Conservation (phyloP, 371 early-diverging fungal genomes). For the Mucor irregularis region DNA sequence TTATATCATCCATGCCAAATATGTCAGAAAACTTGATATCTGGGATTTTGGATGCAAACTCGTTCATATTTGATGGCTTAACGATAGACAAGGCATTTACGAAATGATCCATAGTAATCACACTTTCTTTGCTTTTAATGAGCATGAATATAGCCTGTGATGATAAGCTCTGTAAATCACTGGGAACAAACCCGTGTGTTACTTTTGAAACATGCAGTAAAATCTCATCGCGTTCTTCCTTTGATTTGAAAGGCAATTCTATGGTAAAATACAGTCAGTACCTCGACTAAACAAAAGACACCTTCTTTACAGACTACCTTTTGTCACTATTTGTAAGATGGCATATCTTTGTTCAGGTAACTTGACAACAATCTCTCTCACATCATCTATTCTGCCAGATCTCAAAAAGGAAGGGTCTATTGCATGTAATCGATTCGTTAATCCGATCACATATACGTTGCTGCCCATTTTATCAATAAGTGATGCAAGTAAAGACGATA, state of each 20-base stretch:
- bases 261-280: not conserved
- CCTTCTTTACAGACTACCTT: too few species aligned
- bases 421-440: conserved; percentile 60
- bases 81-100: conserved; percentile 43
- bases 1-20: conserved; percentile 65
- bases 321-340: conserved; percentile 49
- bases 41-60: conserved; percentile 62
- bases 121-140: conserved; percentile 28
- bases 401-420: conserved; percentile 54
- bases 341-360: conserved; percentile 44
- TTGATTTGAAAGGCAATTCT: conserved; percentile 59
- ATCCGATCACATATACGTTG: conserved; percentile 50
- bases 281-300: not conserved
- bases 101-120: conserved; percentile 35
- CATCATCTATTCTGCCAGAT: conserved; percentile 60
- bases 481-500: conserved; percentile 24
- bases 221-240: conserved; percentile 44
- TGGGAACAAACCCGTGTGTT: conserved; percentile 91
- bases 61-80: conserved; percentile 62
- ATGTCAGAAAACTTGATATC: conserved; percentile 62
- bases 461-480: conserved; percentile 43
- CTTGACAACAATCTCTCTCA: conserved; percentile 51
- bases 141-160: conserved; percentile 50
- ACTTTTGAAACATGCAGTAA: conserved; percentile 84
- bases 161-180: conserved; percentile 73